Conservation (phyloP, 1,284 basidiomycete genomes). For the Agaricales sp. region DNA sequence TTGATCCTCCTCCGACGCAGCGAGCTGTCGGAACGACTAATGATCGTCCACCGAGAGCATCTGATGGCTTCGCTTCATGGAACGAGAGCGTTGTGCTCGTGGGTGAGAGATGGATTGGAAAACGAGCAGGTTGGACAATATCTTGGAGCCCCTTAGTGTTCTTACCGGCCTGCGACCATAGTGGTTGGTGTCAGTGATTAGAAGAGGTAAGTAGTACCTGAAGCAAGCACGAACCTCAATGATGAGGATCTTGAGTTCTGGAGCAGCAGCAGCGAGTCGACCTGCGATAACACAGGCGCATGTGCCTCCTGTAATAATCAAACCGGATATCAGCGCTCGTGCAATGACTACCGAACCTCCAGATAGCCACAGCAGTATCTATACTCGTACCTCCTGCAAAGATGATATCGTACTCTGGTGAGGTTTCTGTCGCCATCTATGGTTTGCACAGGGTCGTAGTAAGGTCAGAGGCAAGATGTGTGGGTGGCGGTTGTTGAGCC, state of each 20-base stretch:
- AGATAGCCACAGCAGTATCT: background rate
- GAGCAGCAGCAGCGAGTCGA: no score
- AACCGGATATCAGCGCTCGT: no score
- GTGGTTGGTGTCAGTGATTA: background rate
- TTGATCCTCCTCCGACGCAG: slow-evolving; percentile 49
- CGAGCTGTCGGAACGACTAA: slow-evolving; percentile 31
- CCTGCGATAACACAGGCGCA: slow-evolving; percentile 36
- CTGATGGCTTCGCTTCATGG: background rate
- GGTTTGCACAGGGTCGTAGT: background rate
- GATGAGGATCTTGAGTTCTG: background rate
- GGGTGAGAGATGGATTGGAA: background rate
- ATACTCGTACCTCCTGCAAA: background rate
- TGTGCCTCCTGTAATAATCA: slow-evolving; percentile 27
- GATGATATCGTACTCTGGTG: slow-evolving; percentile 2
- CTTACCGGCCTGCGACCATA: background rate
- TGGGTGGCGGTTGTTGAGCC: no score
- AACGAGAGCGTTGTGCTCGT: background rate
- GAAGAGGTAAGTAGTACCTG: background rate
- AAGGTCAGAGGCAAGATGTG: background rate
- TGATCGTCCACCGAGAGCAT: slow-evolving; percentile 22
- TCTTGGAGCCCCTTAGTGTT: background rate
- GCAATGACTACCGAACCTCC: no score
- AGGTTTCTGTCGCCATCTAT: background rate
- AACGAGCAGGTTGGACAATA: background rate
- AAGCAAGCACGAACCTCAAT: background rate